Percentiles rank a stretch among this genome's conserved stretches.
These are phyloP conservation scores for Porodaedalea pini DNA, from an alignment of 1,284 basidiomycete genomes.

Conservation along the genomic window DNA sequence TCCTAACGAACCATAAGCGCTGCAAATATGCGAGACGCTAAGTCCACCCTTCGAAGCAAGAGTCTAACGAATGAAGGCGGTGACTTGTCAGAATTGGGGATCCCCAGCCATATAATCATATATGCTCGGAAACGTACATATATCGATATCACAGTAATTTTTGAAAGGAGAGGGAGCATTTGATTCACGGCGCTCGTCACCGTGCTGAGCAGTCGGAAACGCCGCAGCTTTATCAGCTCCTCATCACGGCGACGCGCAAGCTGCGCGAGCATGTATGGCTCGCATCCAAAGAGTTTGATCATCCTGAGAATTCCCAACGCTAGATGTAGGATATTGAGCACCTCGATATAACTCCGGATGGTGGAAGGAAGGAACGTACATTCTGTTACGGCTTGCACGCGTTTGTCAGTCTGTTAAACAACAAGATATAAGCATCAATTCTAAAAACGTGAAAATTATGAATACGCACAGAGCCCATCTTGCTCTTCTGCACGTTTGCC, in stretches of 20 bases:
- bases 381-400: conserved; percentile 39
- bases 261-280: conserved; percentile 41
- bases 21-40: conserved; percentile 10
- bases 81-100: neutral
- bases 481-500: conserved; percentile 22
- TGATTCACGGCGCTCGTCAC: conserved; percentile 9
- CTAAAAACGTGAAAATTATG: neutral
- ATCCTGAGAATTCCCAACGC: conserved; percentile 35
- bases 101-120: neutral
- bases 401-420: conserved; percentile 31
- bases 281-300: conserved; percentile 64
- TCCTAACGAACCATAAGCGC: conserved; percentile 4
- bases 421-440: neutral
- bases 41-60: conserved; percentile 13
- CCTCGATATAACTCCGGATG: too few species aligned
- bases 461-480: conserved; percentile 23
- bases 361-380: conserved; percentile 19
- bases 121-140: conserved; percentile 5
- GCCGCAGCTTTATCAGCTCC: conserved; percentile 4
- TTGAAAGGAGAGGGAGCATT: conserved; percentile 11
- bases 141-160: conserved; percentile 1
- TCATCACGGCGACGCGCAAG: conserved; percentile 37
- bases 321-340: too few species aligned
- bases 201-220: conserved; percentile 1
- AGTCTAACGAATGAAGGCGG: neutral